A percentile compares a stretch with the other conserved stretches of the same genome.
Conservation (phyloP, 2,329 filamentous ascomycete genomes). For the Shiraia sp. region DNA sequence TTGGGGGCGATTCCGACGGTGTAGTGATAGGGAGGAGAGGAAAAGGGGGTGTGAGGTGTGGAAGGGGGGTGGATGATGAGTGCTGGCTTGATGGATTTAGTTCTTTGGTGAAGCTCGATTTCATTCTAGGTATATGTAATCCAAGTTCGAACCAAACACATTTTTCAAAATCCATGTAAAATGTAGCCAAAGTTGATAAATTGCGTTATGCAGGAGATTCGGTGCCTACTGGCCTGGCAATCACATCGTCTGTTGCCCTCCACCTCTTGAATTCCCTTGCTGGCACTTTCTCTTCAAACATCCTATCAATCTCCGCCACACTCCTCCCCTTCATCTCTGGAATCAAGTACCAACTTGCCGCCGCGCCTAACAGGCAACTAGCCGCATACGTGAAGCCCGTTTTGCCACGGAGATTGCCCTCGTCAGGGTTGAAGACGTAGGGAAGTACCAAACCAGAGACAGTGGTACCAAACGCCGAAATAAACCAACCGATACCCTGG, state of each 20-base stretch:
- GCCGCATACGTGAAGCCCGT: constrained; percentile 48
- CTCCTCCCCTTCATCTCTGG: constrained; percentile 59
- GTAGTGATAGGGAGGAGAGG: too few species aligned
- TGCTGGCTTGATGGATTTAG: too few species aligned
- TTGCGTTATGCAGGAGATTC: neutral
- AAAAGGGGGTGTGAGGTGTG: too few species aligned
- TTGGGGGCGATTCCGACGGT: too few species aligned
- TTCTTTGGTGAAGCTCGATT: too few species aligned
- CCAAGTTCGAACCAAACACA: too few species aligned
- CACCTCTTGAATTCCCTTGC: constrained; percentile 24
- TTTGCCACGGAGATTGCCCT: constrained; percentile 48
- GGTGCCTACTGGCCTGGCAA: neutral
- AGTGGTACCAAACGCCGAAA: constrained; percentile 47
- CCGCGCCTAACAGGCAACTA: constrained; percentile 39
- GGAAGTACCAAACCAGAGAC: constrained; percentile 54
- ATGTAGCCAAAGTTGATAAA: neutral
- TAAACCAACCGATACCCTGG: constrained; percentile 51
- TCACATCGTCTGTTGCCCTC: constrained; percentile 7
- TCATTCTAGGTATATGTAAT: too few species aligned
- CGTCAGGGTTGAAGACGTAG: constrained; percentile 56
- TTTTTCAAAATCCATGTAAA: too few species aligned
- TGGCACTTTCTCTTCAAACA: constrained; percentile 27
- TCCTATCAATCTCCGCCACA: constrained; percentile 54
- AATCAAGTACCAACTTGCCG: constrained; percentile 51
- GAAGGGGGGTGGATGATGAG: too few species aligned